These are phyloP conservation scores for Thelonectria discophora DNA, from an alignment of 2,329 filamentous ascomycete species.

Conservation along the genomic window DNA sequence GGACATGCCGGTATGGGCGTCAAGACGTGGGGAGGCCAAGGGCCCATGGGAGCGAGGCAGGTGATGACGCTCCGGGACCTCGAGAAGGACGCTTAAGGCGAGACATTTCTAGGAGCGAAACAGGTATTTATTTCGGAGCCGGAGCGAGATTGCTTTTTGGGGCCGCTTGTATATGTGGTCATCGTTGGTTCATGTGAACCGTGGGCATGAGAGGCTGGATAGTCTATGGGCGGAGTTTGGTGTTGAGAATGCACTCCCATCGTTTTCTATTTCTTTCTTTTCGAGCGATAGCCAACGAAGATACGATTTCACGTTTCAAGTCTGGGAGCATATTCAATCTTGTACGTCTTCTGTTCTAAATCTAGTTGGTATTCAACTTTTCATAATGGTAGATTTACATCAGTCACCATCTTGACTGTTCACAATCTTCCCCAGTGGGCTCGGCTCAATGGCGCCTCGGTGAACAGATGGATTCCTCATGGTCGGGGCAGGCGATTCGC, in stretches of 20 bases:
- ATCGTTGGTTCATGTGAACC: conserved; percentile 22
- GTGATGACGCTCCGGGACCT: conserved; percentile 47
- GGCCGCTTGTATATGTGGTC: conserved; percentile 17
- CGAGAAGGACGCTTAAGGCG: conserved; percentile 41
- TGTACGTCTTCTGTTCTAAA: neutral
- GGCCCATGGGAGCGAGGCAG: conserved; percentile 45
- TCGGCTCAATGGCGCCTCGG: conserved; percentile 21
- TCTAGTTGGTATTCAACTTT: neutral
- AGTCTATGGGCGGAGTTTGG: conserved; percentile 33
- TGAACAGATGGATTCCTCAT: neutral
- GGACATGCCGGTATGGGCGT: conserved; percentile 40
- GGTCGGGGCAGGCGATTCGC: conserved; percentile 1
- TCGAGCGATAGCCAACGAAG: neutral
- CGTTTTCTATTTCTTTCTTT: conserved; percentile 1
- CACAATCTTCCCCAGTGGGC: conserved; percentile 26
- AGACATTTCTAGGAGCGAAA: conserved; percentile 3
- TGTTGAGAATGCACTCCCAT: conserved; percentile 18
- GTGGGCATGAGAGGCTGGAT: conserved; percentile 26
- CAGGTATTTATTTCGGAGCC: conserved; percentile 2
- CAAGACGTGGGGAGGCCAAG: conserved; percentile 35
- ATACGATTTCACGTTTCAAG: neutral
- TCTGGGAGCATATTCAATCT: neutral
- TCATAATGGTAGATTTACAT: neutral
- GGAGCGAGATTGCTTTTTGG: conserved; percentile 22
- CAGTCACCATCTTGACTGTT: conserved; percentile 11